Evolutionary conservation across 768 basidiomycete genomes (phyloP), one percentile per base, ranked within the genome.

Genomic region (Dacryopinax primogenitus): DNA sequence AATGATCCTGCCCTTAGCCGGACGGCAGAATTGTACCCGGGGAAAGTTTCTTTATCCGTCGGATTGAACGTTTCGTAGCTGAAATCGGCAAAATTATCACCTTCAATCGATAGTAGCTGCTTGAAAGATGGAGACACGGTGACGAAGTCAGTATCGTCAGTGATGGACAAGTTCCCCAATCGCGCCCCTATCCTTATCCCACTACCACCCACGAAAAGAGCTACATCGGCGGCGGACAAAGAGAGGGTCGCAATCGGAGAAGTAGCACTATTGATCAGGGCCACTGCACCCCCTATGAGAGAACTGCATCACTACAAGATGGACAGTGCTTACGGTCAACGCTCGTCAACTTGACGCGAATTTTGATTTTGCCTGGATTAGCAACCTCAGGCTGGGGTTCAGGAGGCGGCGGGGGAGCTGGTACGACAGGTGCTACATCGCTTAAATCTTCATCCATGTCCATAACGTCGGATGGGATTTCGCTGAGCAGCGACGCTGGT

Each of bases 71-170:
- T 98, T 73, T 94, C 87, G 75, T 98, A 99, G 64, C 81, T 83
- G 78, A 99, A 91, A 74, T 95, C 88, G 18, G 92, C 94, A 39
- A 99, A 85, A 71, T 97, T 87, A 70, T 90, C 83, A 61, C 94
- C 96, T 71, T 98, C 91, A 65, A 98, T 97, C 33, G 92, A 90
- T 65, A 98, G 77, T 2, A 98, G 81, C 69, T 90, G 83, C 72
- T 88, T 88, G 77, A 94, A 94, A 62, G 84, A 82, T 2, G 83
- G 79, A 23, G 81, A 77, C 37, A 83, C 79, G 18, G 79, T 78
- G 37, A 78, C 74, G 6, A 76, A 73, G 21, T 78, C 69, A 36
- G 84, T 83, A 70, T 93, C 83, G 71, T 97, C 94, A 67, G 80
- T 83, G 64, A 99, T 75, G 3, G 87, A 84, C 33, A 99, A 79